Evolutionary conservation across 2,329 filamentous ascomycete species (phyloP), one percentile per base, ranked within the genome.

Genomic region (Alternaria rosae): DNA sequence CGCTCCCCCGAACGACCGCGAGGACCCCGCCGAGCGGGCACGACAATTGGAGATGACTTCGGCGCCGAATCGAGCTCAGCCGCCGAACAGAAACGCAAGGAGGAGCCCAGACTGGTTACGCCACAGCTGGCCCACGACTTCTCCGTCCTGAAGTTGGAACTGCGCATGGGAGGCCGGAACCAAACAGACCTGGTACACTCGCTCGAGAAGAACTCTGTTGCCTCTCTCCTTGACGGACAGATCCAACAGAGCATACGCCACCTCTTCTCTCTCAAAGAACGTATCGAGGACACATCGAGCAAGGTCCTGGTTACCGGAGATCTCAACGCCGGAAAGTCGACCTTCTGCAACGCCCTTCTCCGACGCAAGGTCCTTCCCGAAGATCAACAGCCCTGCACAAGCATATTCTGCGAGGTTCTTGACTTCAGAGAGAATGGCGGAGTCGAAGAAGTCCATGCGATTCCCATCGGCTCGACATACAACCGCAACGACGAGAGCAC

Each of bases 261-360:
- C 79, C 86, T 99, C 2, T 85, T 92, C 58, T 89, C 92, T 0
- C 85, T 99, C 32, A 89, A 93, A 62, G 95, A 98, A 69, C 90
- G 95, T 55, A 99, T 99, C 65, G 95, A 98, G 77, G 95, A 99
- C 79, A 98, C 93, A 0, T 92, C 94, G 5, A 98, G 94, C 81
- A 99, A 99, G 79, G 95, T 99, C 1, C 82, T 99, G 60, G 90
- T 99, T 17, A 99, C 95, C 0, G 95, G 95, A 74, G 95, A 99
- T 77, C 81, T 99, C 56, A 99, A 99, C 76, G 94, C 95, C 9
- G 95, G 95, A 75, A 99, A 99, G 78, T 99, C 95, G 5, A 99
- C 95, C 1, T 99, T 99, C 73, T 99, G 95, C 82, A 99, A 99
- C 79, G 95, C 95, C n/a, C 84, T 99, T 3, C 82, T 99, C 42